Percentiles rank a stretch among this genome's conserved stretches.
phyloP scores from a whole-genome alignment of 2,329 filamentous ascomycete genomes.

The Cordyceps cateniannulata region DNA sequence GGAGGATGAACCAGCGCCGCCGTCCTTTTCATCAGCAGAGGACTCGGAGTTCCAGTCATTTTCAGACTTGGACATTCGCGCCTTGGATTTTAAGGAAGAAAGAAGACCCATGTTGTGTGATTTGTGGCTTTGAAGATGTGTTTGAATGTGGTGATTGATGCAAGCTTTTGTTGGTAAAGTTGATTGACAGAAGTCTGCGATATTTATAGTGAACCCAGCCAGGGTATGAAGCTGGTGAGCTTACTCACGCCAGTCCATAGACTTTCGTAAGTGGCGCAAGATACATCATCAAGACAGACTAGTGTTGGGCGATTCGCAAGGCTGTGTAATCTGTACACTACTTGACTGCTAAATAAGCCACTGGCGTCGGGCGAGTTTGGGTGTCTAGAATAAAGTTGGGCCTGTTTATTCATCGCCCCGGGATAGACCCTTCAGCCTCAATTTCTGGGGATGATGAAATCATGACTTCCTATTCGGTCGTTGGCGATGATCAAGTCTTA shows the following conservation, averaged over 20 bases:
- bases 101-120: neutral
- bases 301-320: neutral
- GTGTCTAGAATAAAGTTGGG: neutral
- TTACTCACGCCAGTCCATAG: neutral
- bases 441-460: neutral
- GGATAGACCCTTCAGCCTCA: conserved; percentile 1
- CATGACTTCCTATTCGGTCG: neutral
- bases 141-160: neutral
- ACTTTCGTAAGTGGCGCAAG: neutral
- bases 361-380: neutral
- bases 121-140: neutral
- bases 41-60: neutral
- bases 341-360: too few relatives aligned
- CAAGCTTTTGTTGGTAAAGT: neutral
- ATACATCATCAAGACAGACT: neutral
- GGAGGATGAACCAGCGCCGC: neutral
- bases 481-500: neutral
- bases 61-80: neutral
- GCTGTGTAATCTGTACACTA: neutral
- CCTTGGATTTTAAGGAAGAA: neutral
- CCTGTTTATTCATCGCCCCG: neutral
- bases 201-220: neutral
- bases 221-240: neutral
- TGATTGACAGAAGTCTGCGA: neutral
- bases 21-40: conserved; percentile 1